Evolutionary conservation across 495 filamentous ascomycete genomes (phyloP), one percentile per base, ranked within the genome.

Genomic region (Xylaria cubensis): DNA sequence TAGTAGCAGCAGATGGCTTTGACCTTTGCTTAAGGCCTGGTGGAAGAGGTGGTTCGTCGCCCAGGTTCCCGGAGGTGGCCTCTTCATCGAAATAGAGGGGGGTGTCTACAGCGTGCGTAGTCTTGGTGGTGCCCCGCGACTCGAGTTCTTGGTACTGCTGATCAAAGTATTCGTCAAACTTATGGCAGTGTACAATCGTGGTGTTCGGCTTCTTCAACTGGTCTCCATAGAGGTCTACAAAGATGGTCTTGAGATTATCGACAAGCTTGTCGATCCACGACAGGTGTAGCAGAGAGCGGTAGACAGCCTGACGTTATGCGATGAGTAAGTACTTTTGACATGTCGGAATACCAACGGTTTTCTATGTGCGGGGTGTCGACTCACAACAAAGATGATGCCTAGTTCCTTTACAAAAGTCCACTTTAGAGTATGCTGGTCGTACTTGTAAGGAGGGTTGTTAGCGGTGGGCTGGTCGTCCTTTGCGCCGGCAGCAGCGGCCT

Each of bases 191-290:
- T 64, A 94, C 86, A 41, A 92, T 84, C 53, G 92, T 93, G 4
- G 90, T 92, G 76, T 97, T 89, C 21, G 91, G 89, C 77, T 91
- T 93, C 80, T 89, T 94, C 61, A 99, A 82, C 75, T 98, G 93
- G 58, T 94, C 92, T 56, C 90, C 92, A 78, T 98, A 98, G 34
- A 97, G 85, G 67, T 93, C 91, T 65, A 93, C 88, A 78, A 98
- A 99, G 41, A 99, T 88, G 8, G 92, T 93, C 73, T 91, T 92
- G 65, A 98, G 92, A 73, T 98, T 97, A 76, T 97, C 95, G 69
- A 99, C 86, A 26, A 99, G 92, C 80, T 95, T 95, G 78, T 98
- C 96, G 74, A 98, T 93, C 96, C 96, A 99, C 3, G 93, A 93
- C 19, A 99, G 90, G 79, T 97, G 95, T 10, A 99, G 84, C 9